phyloP scores from a whole-genome alignment of 1,284 basidiomycete genomes.

The Pulchroboletus neoregius region DNA sequence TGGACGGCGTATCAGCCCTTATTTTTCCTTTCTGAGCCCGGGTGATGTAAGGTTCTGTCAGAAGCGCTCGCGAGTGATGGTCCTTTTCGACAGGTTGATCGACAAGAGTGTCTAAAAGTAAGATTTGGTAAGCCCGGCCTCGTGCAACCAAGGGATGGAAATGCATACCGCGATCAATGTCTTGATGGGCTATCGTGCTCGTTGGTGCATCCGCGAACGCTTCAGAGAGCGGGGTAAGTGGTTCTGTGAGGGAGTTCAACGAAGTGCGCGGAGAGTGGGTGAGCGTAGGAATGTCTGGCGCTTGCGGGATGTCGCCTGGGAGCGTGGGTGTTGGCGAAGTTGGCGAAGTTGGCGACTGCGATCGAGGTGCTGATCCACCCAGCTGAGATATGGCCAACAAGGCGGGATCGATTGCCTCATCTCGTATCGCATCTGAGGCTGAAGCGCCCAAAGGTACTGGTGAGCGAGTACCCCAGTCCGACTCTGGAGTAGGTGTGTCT shows the following conservation, averaged over 20 bases:
- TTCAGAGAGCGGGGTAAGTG: slow-evolving; percentile 31
- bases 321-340: neutral
- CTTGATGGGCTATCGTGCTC: slow-evolving; percentile 1
- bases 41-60: neutral
- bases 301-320: slow-evolving; percentile 1
- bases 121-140: slow-evolving; percentile 10
- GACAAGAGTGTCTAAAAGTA: slow-evolving; percentile 8
- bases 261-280: slow-evolving; percentile 37
- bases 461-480: slow-evolving; percentile 7
- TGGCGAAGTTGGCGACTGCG: slow-evolving; percentile 1
- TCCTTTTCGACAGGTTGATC: slow-evolving; percentile 5
- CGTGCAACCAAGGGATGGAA: neutral
- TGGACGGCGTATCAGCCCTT: slow-evolving; percentile 9
- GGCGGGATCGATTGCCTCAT: slow-evolving; percentile 37
- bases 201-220: slow-evolving; percentile 12
- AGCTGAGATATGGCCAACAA: slow-evolving; percentile 32
- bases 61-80: neutral
- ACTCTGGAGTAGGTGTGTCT: slow-evolving; percentile 9
- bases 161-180: slow-evolving; percentile 14
- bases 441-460: slow-evolving; percentile 3
- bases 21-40: slow-evolving; percentile 24
- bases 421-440: slow-evolving; percentile 7
- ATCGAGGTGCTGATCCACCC: neutral
- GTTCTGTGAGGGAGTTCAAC: slow-evolving; percentile 35
- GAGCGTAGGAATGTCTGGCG: slow-evolving; percentile 21